Percentiles rank a stretch among this genome's conserved stretches.
Evolutionary conservation across 129 eudicot species (phyloP).

Genomic region (Deinandra increscens): DNA sequence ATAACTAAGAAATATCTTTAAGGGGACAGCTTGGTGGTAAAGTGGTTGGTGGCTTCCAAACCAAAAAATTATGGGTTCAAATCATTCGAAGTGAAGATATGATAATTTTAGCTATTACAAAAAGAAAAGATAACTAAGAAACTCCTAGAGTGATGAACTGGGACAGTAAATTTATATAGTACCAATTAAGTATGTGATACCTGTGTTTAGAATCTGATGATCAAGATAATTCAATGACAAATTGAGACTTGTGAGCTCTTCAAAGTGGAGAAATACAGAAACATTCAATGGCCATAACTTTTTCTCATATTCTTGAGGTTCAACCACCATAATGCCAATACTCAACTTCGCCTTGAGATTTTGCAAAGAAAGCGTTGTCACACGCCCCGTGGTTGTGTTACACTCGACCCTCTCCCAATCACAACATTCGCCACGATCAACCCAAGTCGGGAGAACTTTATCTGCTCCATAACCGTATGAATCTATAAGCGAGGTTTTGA

Average conservation of each 20-base stretch:
- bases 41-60: no score
- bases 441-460: slow-evolving; percentile 9
- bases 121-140: no score
- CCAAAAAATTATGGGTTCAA: no score
- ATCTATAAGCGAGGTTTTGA: slow-evolving; percentile 9
- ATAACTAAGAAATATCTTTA: no score
- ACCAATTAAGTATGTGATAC: background rate
- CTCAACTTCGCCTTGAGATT: no score
- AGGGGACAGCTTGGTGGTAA: no score
- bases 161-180: no score
- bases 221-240: slow-evolving; percentile 1
- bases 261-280: slow-evolving; percentile 9
- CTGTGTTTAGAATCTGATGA: background rate
- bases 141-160: no score
- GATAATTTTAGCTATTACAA: no score
- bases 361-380: background rate
- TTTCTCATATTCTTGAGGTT: background rate
- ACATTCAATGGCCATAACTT: slow-evolving; percentile 9
- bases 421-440: slow-evolving; percentile 13
- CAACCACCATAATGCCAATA: background rate
- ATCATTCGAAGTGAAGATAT: no score
- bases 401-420: slow-evolving; percentile 23
- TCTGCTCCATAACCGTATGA: background rate
- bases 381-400: slow-evolving; percentile 9
- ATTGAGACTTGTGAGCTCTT: slow-evolving; percentile 19